Conservation (phyloP, 768 basidiomycete species). For the Boletus subparvulus region DNA sequence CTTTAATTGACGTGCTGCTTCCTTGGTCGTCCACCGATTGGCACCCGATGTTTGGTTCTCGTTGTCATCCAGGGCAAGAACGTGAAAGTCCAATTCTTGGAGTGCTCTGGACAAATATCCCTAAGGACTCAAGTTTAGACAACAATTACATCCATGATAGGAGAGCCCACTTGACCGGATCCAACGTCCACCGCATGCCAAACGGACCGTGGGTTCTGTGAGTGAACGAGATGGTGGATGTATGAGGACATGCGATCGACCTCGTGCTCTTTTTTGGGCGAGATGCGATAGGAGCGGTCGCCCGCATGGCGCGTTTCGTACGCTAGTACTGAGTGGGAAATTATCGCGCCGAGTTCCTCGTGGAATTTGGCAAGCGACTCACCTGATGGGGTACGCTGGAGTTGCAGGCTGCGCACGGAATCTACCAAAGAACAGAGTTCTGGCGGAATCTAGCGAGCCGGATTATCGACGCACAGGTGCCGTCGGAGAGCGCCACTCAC, state of each 20-base stretch:
- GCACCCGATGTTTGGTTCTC: slow-evolving; percentile 60
- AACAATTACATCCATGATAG: background rate
- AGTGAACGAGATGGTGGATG: slow-evolving; percentile 37
- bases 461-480: background rate
- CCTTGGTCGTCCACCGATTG: slow-evolving; percentile 39
- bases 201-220: slow-evolving; percentile 26
- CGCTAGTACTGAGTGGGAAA: slow-evolving; percentile 2
- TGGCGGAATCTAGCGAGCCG: slow-evolving; percentile 21
- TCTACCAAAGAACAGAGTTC: slow-evolving; percentile 24
- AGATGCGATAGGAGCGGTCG: slow-evolving; percentile 49
- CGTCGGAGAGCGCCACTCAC: slow-evolving; percentile 15
- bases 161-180: slow-evolving; percentile 58
- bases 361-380: background rate
- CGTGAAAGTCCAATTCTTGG: slow-evolving; percentile 37
- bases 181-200: slow-evolving; percentile 67
- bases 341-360: background rate
- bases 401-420: slow-evolving; percentile 26
- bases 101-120: slow-evolving; percentile 62
- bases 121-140: slow-evolving; percentile 30
- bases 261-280: slow-evolving; percentile 76
- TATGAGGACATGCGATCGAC: slow-evolving; percentile 62
- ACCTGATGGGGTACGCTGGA: slow-evolving; percentile 23
- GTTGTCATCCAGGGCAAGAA: slow-evolving; percentile 69
- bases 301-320: slow-evolving; percentile 5
- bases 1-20: slow-evolving; percentile 19